Conservation (phyloP, 2,329 filamentous ascomycete species). For the Colletotrichum destructivum region DNA sequence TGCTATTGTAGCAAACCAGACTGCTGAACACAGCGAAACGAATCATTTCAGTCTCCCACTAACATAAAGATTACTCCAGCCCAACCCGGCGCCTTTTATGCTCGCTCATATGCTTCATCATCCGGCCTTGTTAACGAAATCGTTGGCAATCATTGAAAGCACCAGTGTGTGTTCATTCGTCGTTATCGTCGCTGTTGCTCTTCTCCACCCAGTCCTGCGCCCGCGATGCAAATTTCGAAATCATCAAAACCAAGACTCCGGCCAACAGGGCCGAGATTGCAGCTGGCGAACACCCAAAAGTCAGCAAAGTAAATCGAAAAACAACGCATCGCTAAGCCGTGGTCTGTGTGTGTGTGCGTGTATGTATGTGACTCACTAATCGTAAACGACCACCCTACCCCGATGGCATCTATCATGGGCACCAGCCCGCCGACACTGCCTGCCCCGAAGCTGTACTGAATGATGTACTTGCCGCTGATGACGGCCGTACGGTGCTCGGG, state of each 20-base stretch:
- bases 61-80: too few relatives aligned
- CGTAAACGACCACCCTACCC: slow-evolving; percentile 67
- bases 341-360: too few relatives aligned
- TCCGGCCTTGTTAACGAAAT: neutral
- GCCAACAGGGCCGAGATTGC: slow-evolving; percentile 20
- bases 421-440: slow-evolving; percentile 66
- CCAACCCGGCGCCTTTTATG: neutral
- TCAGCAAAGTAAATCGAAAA: neutral
- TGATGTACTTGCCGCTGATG: slow-evolving; percentile 43
- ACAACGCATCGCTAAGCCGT: neutral
- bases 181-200: slow-evolving; percentile 24
- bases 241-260: slow-evolving; percentile 29
- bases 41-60: too few relatives aligned
- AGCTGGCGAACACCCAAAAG: neutral
- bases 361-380: slow-evolving; percentile 46
- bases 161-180: neutral
- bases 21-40: too few relatives aligned
- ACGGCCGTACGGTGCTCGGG: slow-evolving; percentile 40
- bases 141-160: neutral
- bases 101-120: too few relatives aligned
- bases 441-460: slow-evolving; percentile 48
- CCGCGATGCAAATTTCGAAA: slow-evolving; percentile 33
- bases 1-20: too few relatives aligned
- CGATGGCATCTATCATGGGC: slow-evolving; percentile 66
- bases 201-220: slow-evolving; percentile 35